phyloP scores from a whole-genome alignment of 2,329 filamentous ascomycete genomes.

The Beauveria rudraprayagi region DNA sequence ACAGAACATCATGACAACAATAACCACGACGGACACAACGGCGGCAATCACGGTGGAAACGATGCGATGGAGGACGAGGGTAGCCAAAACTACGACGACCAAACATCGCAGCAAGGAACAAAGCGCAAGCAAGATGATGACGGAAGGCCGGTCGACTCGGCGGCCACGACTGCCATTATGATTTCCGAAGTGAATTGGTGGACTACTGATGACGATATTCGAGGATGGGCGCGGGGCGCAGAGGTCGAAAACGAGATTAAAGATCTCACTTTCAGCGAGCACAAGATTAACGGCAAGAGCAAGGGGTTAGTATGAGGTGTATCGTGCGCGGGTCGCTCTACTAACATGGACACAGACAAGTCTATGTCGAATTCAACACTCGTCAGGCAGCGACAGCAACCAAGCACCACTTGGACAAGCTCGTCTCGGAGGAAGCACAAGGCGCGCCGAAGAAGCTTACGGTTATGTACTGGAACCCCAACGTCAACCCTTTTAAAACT shows the following conservation, averaged over 20 bases:
- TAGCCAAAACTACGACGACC: slow-evolving; percentile 28
- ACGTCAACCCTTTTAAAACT: slow-evolving; percentile 81
- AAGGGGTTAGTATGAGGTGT: slow-evolving; percentile 63
- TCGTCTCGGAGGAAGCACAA: slow-evolving; percentile 42
- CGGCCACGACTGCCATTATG: slow-evolving; percentile 63
- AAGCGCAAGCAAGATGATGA: slow-evolving; percentile 54
- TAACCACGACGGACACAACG: slow-evolving; percentile 33
- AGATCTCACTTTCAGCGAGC: slow-evolving; percentile 94
- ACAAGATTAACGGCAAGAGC: slow-evolving; percentile 98
- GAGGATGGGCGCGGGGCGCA: slow-evolving; percentile 76
- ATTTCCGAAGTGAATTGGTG: slow-evolving; percentile 93
- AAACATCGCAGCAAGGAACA: slow-evolving; percentile 38
- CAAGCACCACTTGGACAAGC: slow-evolving; percentile 71
- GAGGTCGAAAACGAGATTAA: slow-evolving; percentile 76
- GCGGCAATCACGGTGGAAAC: slow-evolving; percentile 26
- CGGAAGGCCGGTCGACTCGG: slow-evolving; percentile 45
- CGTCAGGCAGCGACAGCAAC: slow-evolving; percentile 78
- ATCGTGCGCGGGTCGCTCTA: background rate
- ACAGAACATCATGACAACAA: slow-evolving; percentile 18
- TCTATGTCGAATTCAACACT: slow-evolving; percentile 76
- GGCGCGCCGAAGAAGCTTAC: slow-evolving; percentile 60
- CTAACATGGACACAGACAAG: slow-evolving; percentile 43
- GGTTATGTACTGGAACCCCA: slow-evolving; percentile 61
- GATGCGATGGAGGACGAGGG: slow-evolving; percentile 31
- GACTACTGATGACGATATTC: slow-evolving; percentile 91